Evolutionary conservation across 345 rosid species (phyloP), one percentile per base, ranked within the genome.

Genomic region (Acer negundo): DNA sequence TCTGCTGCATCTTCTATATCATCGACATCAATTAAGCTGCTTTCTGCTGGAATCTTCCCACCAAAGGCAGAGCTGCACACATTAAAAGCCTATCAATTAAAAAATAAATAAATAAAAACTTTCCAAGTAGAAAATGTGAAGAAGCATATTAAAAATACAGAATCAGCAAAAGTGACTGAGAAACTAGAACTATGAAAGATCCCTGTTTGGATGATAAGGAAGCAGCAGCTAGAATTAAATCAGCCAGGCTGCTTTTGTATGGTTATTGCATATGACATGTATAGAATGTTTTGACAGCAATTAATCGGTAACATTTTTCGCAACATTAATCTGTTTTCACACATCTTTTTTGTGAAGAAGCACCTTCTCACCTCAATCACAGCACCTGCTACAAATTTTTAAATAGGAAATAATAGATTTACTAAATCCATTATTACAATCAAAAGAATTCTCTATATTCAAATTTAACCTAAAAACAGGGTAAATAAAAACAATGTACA

Each of bases 41-140:
- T 56, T 38, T 73, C 84, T 1, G 56, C 78, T 2, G 72, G 58
- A 66, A 53, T 67, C n/a, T 82, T 78, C 10, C 82, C 86, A 19
- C 82, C 84, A 10, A 63, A 42, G 65, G 75, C 78, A 76, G 77
- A 87, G 79, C 90, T 88, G 86, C 55, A 74, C 2, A 77, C 31
- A 12, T 2, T 49, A 56, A n/a, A 44, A 80, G 35, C 42, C n/a
- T 19, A 59, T 23, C 35, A 59, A 64, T 71, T 26, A 69, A 53
- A 35, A 51, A 53, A 53, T 4, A 35, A 35, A 28, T 28, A 28
- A 35, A 35, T 4, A 35, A 35, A 35, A 35, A 35, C 38, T 35
- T 35, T 71, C 28, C 22, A 10, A 17, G 10, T 47, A 74, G 3
- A 55, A 74, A 44, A 62, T 46, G 58, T 26, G 42, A 46, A 62